Evolutionary conservation across 129 eudicot genomes (phyloP), one percentile per base, ranked within the genome.

Genomic region (Tagetes erecta): DNA sequence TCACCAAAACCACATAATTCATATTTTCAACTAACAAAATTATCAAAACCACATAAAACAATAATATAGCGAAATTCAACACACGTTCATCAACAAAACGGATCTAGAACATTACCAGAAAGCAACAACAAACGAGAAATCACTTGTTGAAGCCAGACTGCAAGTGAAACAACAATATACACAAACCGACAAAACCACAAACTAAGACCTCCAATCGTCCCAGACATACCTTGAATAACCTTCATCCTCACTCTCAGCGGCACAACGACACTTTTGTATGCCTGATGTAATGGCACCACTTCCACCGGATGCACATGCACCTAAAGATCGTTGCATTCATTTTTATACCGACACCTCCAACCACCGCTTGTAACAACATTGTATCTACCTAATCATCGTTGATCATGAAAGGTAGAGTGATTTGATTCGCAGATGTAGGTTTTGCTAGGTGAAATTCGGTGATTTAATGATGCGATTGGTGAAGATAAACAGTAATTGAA

Each of bases 81-180:
- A 35, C 10, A 47, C 73, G n/a, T 58, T 30, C 5, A 42, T 5
- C 10, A 7, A 45, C 1, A 13, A 63, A 63, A n/a, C 37, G 30
- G 73, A 78, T 78, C 49, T 31, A 52, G 20, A 11, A 64, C 27
- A 51, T 75, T 84, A 91, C 97, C 96, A 80, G 81, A 91, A 91
- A 64, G 97, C 97, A 27, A 96, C 83, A 60, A 88, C 97, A 57
- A 96, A 86, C 51, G 97, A 89, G 57, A 91, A 91, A 74, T 91
- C 97, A 38, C 73, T 57, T 20, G 97, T 91, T 20, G 96, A 83
- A 52, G 87, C 87, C 97, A 91, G 49, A 91, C 92, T 51, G 60
- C 74, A 31, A 88, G 84, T 20, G 97, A 79, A 0, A 85, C 89
- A 8, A 70, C 80, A 3, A 96, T 96, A 67, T 88, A 91, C 41